Base-by-base conservation (phyloP, 2,329 filamentous ascomycete genomes). In the Colletotrichum tropicicola region DNA sequence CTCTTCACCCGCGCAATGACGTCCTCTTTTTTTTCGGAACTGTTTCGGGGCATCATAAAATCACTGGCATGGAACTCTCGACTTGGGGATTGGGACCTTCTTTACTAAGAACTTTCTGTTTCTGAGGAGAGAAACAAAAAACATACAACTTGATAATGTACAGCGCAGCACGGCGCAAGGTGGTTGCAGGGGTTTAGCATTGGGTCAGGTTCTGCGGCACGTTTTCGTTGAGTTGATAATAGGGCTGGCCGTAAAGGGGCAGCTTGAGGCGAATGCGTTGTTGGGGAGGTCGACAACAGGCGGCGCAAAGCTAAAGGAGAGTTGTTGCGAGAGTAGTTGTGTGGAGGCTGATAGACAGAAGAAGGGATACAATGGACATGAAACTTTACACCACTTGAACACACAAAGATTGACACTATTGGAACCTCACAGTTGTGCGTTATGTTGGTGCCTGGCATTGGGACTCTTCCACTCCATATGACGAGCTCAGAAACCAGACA, bases 121-220 rank as follows among this genome's bases (percentile, higher is more conserved):
- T 55, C 61, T 45, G 45, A 55, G 53, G 49, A 39, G 49, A 61
- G 61, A 55, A 65, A 67, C 57, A 68, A 66, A 68, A 66, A 64
- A 66, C 54, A 68, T 68, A 68, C 64, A 68, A 62, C 66, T 67
- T 67, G 75, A 74, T 72, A 73, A 73, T 73, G 74, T 77, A 73
- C 72, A 75, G 77, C 76, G 74, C 77, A 76, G 73, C 74, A 76
- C 71, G 74, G 76, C 76, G 77, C 76, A 76, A 66, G 73, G 72
- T 72, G 75, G 74, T 73, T 70, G 76, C 71, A 69, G 73, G 73
- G 76, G 71, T 61, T 66, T 71, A 75, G 75, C 76, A 77, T 79
- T 78, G 74, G 74, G 74, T 78, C 68, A 59, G 73, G 71, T 74
- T 67, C 65, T 67, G 59, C 64, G 54, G 59, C 56, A 67, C 56